phyloP scores from a whole-genome alignment of 2,329 filamentous ascomycete genomes.

The Hawksworthiomyces lignivorus region DNA sequence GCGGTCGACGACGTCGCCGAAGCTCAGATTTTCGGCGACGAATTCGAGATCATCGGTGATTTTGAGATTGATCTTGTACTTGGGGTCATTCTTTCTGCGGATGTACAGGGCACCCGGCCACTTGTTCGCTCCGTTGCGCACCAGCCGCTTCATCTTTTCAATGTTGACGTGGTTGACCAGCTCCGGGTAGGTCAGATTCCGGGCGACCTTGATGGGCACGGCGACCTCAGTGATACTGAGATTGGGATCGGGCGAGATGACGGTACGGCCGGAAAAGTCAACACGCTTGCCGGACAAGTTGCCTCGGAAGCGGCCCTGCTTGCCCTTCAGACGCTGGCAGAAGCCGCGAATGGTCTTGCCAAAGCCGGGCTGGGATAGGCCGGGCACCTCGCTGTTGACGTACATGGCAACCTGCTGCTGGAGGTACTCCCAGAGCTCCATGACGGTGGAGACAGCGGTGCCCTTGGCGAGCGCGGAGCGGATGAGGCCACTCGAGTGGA shows the following conservation, averaged over 20 bases:
- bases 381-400: slow-evolving; percentile 93
- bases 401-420: slow-evolving; percentile 96
- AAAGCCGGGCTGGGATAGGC: slow-evolving; percentile 78
- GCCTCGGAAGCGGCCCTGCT: slow-evolving; percentile 93
- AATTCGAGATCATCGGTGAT: slow-evolving; percentile 62
- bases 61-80: slow-evolving; percentile 66
- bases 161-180: slow-evolving; percentile 79
- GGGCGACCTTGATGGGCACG: slow-evolving; percentile 84
- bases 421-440: slow-evolving; percentile 98
- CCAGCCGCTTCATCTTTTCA: slow-evolving; percentile 65
- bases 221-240: slow-evolving; percentile 89
- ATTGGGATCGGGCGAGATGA: slow-evolving; percentile 96
- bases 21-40: slow-evolving; percentile 66
- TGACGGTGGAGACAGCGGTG: slow-evolving; percentile 77
- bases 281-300: slow-evolving; percentile 98
- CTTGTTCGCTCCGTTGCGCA: slow-evolving; percentile 65
- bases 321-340: slow-evolving; percentile 91
- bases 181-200: slow-evolving; percentile 93
- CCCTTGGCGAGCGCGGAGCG: slow-evolving; percentile 75
- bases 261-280: slow-evolving; percentile 93
- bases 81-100: slow-evolving; percentile 52
- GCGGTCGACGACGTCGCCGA: slow-evolving; percentile 86
- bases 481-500: slow-evolving; percentile 84
- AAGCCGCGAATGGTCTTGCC: slow-evolving; percentile 89
- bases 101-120: slow-evolving; percentile 68